phyloP scores from a whole-genome alignment of 495 filamentous ascomycete species.

The Aspergillus kassunensis region DNA sequence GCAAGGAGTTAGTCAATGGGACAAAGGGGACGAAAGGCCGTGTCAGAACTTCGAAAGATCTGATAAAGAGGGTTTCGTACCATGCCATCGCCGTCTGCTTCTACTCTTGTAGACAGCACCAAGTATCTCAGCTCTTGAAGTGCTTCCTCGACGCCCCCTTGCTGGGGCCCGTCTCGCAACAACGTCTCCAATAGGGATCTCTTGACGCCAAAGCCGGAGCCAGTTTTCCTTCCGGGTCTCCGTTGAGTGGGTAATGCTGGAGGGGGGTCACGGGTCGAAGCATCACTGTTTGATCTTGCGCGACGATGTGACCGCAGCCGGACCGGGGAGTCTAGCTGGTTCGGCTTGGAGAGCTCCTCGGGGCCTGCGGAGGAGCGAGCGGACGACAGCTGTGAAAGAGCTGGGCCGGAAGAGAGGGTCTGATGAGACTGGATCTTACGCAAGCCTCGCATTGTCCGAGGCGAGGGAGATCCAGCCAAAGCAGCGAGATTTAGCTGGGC shows the following conservation, averaged over 20 bases:
- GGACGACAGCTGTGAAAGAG: conserved; percentile 36
- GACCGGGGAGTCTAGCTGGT: conserved; percentile 22
- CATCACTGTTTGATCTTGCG: conserved; percentile 72
- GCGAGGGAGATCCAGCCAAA: conserved; percentile 39
- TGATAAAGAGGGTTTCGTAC: conserved; percentile 37
- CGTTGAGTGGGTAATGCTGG: conserved; percentile 39
- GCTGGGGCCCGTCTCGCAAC: conserved; percentile 67
- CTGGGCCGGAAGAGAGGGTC: conserved; percentile 36
- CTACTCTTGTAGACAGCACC: conserved; percentile 73
- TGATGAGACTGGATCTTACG: conserved; percentile 54
- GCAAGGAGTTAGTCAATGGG: conserved; percentile 11
- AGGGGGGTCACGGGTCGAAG: conserved; percentile 40
- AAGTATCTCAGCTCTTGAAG: conserved; percentile 72
- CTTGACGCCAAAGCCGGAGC: conserved; percentile 51
- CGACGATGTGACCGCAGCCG: conserved; percentile 48
- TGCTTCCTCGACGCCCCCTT: conserved; percentile 60
- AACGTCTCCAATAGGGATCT: conserved; percentile 61
- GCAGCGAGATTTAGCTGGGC: conserved; percentile 28
- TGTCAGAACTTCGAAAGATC: neutral
- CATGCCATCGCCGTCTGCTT: conserved; percentile 87
- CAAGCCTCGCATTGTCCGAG: conserved; percentile 45
- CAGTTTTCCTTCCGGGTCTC: conserved; percentile 51
- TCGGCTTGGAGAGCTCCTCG: conserved; percentile 16
- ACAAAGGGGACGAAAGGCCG: conserved; percentile 10
- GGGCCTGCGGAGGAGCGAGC: conserved; percentile 24